Percentiles rank a stretch among this genome's conserved stretches.
Conservation (phyloP, 305 asterid species). For the Ajuga reptans region DNA sequence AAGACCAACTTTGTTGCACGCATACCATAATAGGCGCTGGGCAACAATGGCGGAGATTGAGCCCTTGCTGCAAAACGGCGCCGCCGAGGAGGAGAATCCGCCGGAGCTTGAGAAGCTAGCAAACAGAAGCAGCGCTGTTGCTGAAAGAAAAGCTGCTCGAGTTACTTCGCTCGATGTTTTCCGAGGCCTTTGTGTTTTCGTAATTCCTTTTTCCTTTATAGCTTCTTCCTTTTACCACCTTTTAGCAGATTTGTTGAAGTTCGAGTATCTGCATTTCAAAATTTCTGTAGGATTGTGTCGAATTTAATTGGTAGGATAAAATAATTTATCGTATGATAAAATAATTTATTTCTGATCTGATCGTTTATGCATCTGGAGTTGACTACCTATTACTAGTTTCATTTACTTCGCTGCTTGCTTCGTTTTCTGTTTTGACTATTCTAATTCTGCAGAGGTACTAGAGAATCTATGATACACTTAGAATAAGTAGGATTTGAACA, state of each 20-base stretch:
- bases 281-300: too few relatives aligned
- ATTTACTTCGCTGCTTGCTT: background rate
- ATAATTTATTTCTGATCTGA: background rate
- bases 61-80: constrained; percentile 31
- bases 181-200: constrained; percentile 67
- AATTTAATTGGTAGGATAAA: background rate
- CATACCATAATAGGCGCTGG: background rate
- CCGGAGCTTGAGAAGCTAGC: constrained; percentile 18
- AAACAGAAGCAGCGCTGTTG: background rate
- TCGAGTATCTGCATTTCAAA: background rate
- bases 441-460: background rate
- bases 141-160: constrained; percentile 33
- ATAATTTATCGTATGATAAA: background rate
- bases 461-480: background rate
- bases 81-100: constrained; percentile 16
- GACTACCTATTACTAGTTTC: background rate
- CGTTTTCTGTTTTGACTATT: background rate
- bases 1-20: background rate
- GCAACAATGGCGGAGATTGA: constrained; percentile 39
- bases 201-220: constrained; percentile 21
- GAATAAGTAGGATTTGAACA: background rate
- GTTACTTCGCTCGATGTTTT: constrained; percentile 65
- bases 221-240: background rate
- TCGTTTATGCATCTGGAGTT: background rate
- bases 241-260: too few relatives aligned